Evolutionary conservation across 495 filamentous ascomycete genomes (phyloP).

Genomic region (Pyrenopolyporus hunteri): DNA sequence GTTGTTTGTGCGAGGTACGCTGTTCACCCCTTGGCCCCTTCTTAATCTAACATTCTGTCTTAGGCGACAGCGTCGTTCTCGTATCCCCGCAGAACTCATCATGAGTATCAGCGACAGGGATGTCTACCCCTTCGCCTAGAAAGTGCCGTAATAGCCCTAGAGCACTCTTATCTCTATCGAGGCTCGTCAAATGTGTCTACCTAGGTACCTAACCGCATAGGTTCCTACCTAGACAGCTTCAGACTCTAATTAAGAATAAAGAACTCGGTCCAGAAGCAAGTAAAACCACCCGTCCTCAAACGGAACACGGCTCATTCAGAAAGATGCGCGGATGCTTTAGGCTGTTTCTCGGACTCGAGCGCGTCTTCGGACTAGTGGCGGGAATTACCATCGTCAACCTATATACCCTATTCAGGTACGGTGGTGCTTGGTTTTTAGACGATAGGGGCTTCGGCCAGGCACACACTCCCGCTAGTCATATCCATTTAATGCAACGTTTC

Average conservation of each 20-base stretch:
- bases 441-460: slow-evolving; percentile 1
- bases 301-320: neutral
- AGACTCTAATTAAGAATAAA: neutral
- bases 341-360: neutral
- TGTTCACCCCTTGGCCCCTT: neutral
- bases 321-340: neutral
- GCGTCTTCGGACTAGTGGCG: slow-evolving; percentile 1
- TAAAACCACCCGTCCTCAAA: neutral
- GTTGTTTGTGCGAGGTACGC: slow-evolving; percentile 95
- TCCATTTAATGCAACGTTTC: slow-evolving; percentile 16
- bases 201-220: too few species aligned
- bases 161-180: neutral
- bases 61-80: slow-evolving; percentile 94
- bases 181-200: too few species aligned
- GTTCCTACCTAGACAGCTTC: neutral
- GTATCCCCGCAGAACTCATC: slow-evolving; percentile 75
- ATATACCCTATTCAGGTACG: slow-evolving; percentile 1
- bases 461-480: neutral
- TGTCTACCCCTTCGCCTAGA: neutral
- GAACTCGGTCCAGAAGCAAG: slow-evolving; percentile 7
- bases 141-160: neutral
- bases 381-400: neutral
- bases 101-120: slow-evolving; percentile 21
- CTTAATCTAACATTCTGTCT: slow-evolving; percentile 42
- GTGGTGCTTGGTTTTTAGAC: slow-evolving; percentile 8